Base-by-base conservation (phyloP, 345 rosid genomes). In the Melaleuca quinquenervia region DNA sequence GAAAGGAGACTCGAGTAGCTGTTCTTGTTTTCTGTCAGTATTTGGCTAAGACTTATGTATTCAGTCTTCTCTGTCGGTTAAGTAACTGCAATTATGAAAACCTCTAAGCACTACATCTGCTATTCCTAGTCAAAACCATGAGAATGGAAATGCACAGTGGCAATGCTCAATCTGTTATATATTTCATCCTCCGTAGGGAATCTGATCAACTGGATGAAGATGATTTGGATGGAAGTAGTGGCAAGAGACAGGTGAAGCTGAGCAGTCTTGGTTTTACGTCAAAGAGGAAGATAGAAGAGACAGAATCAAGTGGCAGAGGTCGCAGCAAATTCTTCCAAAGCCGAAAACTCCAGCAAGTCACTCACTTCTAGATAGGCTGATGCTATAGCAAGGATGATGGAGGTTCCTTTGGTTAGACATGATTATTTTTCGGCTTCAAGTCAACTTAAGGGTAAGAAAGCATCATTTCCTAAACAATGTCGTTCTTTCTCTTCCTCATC, bases 261-360 rank as follows among this genome's bases (percentile, higher is more conserved):
- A 94, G 95, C 88, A 92, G 90, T 84, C 89, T 95, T 49, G 98
- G 99, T 49, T 93, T 96, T 13, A 84, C 91, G 24, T 89, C 94
- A 20, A 96, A 96, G 87, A 93, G 91, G 91, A 96, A 93, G 84
- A 91, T 87, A 13, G 95, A 95, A 90, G 96, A 96, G 88, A 90
- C 85, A 48, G 98, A 94, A 90, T 96, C 99, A 20, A 94, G 95
- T 86, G 98, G 95, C 12, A 94, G 93, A 88, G 96, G 98, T 48
- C 95, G 99, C 24, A 93, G 98, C 93, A 96, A 96, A 83, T 95
- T 97, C 90, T 91, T 96, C 88, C 95, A 92, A 83, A 74, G 98
- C 70, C 95, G 98, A 84, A 94, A 93, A 89, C 96, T 96, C 60
- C 94, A 95, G 90, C 98, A 91, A 86, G 89, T 96, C 84, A 76